Evolutionary conservation across 768 basidiomycete genomes (phyloP).

Genomic region (Boletus rubroflammeus): DNA sequence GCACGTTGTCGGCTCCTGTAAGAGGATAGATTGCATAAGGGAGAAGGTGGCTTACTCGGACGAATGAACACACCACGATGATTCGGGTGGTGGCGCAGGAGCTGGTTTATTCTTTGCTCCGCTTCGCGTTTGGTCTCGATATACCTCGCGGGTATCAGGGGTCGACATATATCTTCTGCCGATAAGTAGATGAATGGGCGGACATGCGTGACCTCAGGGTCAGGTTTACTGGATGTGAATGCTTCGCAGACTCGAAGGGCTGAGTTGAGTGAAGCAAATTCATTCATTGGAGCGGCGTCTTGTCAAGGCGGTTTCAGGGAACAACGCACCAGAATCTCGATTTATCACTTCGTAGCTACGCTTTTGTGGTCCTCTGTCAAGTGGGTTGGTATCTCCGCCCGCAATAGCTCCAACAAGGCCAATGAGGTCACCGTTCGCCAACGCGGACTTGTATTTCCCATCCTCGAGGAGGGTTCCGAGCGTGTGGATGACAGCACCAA

Average conservation of each 20-base stretch:
- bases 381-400: constrained; percentile 51
- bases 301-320: constrained; percentile 5
- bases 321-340: constrained; percentile 76
- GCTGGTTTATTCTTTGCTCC: constrained; percentile 61
- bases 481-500: constrained; percentile 86
- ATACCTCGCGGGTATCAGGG: constrained; percentile 80
- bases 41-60: constrained; percentile 62
- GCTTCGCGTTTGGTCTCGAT: constrained; percentile 94
- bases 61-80: constrained; percentile 79
- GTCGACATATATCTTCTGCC: constrained; percentile 83
- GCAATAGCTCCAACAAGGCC: constrained; percentile 48
- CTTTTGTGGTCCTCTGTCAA: constrained; percentile 42
- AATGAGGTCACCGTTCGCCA: constrained; percentile 56
- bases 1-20: constrained; percentile 11
- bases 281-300: constrained; percentile 4
- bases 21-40: constrained; percentile 9
- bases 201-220: constrained; percentile 25
- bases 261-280: constrained; percentile 27
- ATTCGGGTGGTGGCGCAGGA: constrained; percentile 41
- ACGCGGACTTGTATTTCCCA: constrained; percentile 70
- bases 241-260: constrained; percentile 77
- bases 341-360: constrained; percentile 79
- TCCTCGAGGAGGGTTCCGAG: constrained; percentile 87
- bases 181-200: constrained; percentile 93
- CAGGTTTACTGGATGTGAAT: constrained; percentile 50